A percentile compares a stretch with the other conserved stretches of the same genome.
These are phyloP conservation scores for Tricholoma matsutake DNA, from an alignment of 768 basidiomycete genomes.

Conservation along the genomic window DNA sequence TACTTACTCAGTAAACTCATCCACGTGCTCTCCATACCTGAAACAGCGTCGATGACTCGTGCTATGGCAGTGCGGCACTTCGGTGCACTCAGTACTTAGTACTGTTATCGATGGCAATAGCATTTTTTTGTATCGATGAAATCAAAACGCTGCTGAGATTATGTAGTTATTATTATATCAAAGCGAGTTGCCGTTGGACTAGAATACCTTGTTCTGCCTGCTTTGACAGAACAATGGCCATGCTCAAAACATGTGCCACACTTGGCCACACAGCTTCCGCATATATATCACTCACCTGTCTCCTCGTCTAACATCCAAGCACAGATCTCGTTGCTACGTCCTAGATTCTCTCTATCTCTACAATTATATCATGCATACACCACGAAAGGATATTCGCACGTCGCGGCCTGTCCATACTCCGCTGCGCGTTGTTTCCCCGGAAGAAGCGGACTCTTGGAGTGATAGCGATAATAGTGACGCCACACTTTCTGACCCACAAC, in stretches of 20 bases:
- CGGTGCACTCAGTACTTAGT: too few relatives aligned
- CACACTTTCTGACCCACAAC: constrained; percentile 27
- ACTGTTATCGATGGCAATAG: constrained; percentile 1
- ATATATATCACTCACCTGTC: constrained; percentile 13
- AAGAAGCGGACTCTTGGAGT: constrained; percentile 34
- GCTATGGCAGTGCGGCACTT: neutral
- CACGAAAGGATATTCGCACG: constrained; percentile 9
- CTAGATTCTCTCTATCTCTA: neutral
- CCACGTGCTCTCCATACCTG: neutral
- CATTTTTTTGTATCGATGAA: neutral
- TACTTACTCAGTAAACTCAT: too few relatives aligned
- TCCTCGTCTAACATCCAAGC: neutral
- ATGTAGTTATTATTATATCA: neutral
- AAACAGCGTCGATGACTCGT: neutral
- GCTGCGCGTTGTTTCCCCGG: constrained; percentile 31
- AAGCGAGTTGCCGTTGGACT: neutral
- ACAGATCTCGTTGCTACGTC: neutral
- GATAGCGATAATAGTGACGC: constrained; percentile 34
- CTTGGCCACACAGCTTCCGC: constrained; percentile 16
- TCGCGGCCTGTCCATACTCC: constrained; percentile 8
- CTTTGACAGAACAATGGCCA: constrained; percentile 24
- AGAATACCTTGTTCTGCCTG: constrained; percentile 13
- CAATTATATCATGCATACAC: constrained; percentile 12
- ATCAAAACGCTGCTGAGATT: neutral
- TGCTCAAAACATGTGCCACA: constrained; percentile 19